These are phyloP conservation scores for Polygonum aviculare DNA, from an alignment of 148 eudicot species.

Conservation along the genomic window DNA sequence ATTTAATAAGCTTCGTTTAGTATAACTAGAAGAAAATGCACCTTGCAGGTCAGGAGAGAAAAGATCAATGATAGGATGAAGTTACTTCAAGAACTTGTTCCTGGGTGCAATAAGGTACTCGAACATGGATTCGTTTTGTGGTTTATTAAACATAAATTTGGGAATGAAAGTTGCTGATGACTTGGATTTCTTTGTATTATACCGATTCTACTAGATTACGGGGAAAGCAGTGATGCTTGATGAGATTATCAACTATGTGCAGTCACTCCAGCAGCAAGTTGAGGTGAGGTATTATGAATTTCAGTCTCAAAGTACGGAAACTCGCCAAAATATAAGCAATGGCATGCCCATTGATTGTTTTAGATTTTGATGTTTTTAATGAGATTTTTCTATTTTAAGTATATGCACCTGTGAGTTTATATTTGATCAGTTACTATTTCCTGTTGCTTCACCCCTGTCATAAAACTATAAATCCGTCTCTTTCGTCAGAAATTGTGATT, in stretches of 20 bases:
- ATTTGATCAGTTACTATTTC: neutral
- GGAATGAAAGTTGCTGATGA: neutral
- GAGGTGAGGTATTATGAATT: conserved; percentile 46
- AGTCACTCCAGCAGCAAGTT: conserved; percentile 92
- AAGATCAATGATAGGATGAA: conserved; percentile 94
- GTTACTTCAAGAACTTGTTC: conserved; percentile 95
- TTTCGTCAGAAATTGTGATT: neutral
- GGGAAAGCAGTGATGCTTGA: conserved; percentile 98
- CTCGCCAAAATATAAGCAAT: neutral
- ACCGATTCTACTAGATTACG: conserved; percentile 43
- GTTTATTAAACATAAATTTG: neutral
- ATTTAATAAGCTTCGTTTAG: neutral
- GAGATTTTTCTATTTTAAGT: neutral
- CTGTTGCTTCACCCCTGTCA: neutral
- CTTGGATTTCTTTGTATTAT: neutral
- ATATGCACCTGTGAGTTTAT: neutral
- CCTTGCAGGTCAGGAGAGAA: conserved; percentile 74
- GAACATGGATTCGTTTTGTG: neutral
- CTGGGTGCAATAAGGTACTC: conserved; percentile 89
- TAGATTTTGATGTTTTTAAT: neutral
- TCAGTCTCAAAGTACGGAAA: neutral
- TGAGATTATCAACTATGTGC: conserved; percentile 94
- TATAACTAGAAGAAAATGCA: neutral
- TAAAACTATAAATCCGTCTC: neutral
- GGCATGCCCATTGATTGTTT: neutral